Conservation (phyloP, 805 yeast species). For the Kuraishia piskuri region DNA sequence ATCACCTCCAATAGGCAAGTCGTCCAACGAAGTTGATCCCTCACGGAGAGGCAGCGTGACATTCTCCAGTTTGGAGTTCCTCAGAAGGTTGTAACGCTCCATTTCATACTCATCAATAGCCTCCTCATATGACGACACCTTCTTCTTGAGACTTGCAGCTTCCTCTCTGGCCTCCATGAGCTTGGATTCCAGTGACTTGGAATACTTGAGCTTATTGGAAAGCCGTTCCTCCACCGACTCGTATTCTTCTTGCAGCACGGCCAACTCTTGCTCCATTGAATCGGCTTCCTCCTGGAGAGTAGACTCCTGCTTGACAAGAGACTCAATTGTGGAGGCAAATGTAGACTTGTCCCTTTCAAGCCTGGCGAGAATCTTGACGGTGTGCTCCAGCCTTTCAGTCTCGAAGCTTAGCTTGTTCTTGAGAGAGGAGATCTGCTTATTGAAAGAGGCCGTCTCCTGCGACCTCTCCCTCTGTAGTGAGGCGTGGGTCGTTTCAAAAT, state of each 20-base stretch:
- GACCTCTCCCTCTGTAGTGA: constrained; percentile 43
- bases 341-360: constrained; percentile 29
- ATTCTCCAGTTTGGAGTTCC: constrained; percentile 68
- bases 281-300: constrained; percentile 24
- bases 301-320: constrained; percentile 24
- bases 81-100: constrained; percentile 51
- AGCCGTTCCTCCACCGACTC: constrained; percentile 19
- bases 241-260: constrained; percentile 26
- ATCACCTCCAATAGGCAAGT: constrained; percentile 50
- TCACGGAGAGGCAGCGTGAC: constrained; percentile 52
- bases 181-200: constrained; percentile 4
- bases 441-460: constrained; percentile 51
- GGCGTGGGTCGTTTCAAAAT: constrained; percentile 67
- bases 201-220: background rate
- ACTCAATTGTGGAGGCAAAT: constrained; percentile 24
- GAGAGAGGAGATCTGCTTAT: constrained; percentile 52
- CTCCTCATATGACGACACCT: constrained; percentile 37
- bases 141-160: constrained; percentile 20
- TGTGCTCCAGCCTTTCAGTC: constrained; percentile 45
- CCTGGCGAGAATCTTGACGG: constrained; percentile 34
- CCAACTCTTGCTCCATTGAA: constrained; percentile 30
- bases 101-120: constrained; percentile 41
- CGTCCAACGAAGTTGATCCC: constrained; percentile 42
- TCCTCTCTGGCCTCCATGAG: constrained; percentile 22
- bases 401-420: constrained; percentile 61